These are phyloP conservation scores for Cercospora sp. DNA, from an alignment of 2,329 filamentous ascomycete species.

Conservation along the genomic window DNA sequence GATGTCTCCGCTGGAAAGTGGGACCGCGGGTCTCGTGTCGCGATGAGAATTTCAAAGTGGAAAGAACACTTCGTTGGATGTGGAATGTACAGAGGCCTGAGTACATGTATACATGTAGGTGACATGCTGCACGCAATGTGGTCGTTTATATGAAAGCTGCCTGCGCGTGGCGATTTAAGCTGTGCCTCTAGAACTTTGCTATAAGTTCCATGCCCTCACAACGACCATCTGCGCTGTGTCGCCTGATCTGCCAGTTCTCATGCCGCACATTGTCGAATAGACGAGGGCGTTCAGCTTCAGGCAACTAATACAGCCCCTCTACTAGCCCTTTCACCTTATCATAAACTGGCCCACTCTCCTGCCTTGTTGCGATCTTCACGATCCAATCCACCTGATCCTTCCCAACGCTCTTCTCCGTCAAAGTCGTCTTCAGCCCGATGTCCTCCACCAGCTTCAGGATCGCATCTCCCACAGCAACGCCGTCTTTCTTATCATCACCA, in stretches of 20 bases:
- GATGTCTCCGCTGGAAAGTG: background rate
- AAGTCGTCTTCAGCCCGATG: slow-evolving; percentile 48
- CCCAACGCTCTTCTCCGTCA: slow-evolving; percentile 50
- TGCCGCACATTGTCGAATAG: background rate
- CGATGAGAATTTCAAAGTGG: background rate
- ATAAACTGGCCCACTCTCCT: slow-evolving; percentile 47
- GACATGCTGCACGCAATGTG: too few species aligned
- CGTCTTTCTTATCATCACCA: slow-evolving; percentile 48
- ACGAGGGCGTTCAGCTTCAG: background rate
- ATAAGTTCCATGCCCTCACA: too few species aligned
- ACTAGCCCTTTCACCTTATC: slow-evolving; percentile 49
- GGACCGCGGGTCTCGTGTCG: background rate
- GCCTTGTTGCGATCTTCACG: slow-evolving; percentile 47
- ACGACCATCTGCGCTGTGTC: background rate
- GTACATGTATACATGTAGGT: too few species aligned
- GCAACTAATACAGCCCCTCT: slow-evolving; percentile 43
- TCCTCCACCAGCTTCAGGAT: slow-evolving; percentile 48
- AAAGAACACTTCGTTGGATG: background rate
- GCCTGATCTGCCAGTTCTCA: background rate
- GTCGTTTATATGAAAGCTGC: too few species aligned
- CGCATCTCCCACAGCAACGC: slow-evolving; percentile 47
- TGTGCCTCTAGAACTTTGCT: too few species aligned
- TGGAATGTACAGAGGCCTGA: background rate
- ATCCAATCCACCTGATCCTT: slow-evolving; percentile 47
- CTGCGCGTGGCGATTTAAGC: too few species aligned